Base-by-base conservation (phyloP, 148 eudicot genomes). In the Euryodendron excelsum region DNA sequence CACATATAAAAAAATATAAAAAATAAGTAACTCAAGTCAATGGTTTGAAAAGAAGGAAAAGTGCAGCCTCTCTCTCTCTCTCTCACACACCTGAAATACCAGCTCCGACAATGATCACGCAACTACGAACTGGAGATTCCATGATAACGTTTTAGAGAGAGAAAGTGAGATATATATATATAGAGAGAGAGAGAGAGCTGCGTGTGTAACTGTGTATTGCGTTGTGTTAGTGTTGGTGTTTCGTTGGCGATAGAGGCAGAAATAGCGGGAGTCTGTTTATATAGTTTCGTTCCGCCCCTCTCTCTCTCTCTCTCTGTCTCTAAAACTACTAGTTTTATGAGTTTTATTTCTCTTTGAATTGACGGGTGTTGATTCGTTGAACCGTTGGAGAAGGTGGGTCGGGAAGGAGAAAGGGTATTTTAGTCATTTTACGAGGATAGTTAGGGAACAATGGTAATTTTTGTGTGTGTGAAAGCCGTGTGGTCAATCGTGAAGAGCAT, bases 21-120 rank as follows among this genome's bases (percentile, higher is more conserved):
- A 36, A 8, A 36, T 17, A 65, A 36, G n/a, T 36, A 21, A 17
- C 25, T 21, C 17, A 48, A 48, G 10, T 65, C 68, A 63, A 4
- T n/a, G 33, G 28, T 60, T 27, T 27, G 25, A 2, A 3, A n/a
- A 13, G 13, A 25, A 25, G 23, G 31, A 5, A 2, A 3, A 5
- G 14, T 33, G 21, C 1, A 8, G 1, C 15, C 33, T 21, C 34
- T 65, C 17, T 33, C n/a, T 18, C 0, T 37, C 30, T 68, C 72
- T 68, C 31, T 39, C 30, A 3, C 31, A 13, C 45, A 89, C 98
- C 98, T 81, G 98, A 94, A 67, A 92, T 84, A 20, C 98, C 98
- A 20, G 98, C 98, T 13, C 98, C 98, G 84, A 94, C 86, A 69
- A 94, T 84, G 73, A 94, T 87, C 10, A 92, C 94, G 31, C 91